Conservation (phyloP, 495 filamentous ascomycete genomes). For the Copromyces sp. region DNA sequence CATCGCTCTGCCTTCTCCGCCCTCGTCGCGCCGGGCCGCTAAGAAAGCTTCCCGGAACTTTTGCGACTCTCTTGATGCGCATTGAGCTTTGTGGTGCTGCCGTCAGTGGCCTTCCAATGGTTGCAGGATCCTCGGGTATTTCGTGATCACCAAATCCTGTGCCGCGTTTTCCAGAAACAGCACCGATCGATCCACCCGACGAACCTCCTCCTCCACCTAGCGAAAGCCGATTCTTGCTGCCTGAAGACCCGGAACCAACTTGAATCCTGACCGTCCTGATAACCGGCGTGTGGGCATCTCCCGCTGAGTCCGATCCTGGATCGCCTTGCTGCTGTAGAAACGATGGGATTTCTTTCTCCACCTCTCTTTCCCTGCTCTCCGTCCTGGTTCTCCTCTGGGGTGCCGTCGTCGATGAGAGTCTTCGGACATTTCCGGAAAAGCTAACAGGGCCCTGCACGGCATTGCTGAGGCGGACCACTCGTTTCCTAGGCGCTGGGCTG, state of each 20-base stretch:
- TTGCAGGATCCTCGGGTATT: constrained; percentile 30
- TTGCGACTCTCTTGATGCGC: constrained; percentile 62
- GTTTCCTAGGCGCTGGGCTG: constrained; percentile 32
- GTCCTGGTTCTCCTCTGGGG: constrained; percentile 12
- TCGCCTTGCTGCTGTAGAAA: constrained; percentile 1
- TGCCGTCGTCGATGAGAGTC: neutral
- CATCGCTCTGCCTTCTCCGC: constrained; percentile 63
- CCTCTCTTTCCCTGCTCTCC: constrained; percentile 24
- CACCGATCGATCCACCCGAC: constrained; percentile 30
- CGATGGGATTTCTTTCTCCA: constrained; percentile 17
- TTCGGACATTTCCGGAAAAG: neutral
- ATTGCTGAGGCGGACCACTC: constrained; percentile 51
- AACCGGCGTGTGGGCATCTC: constrained; percentile 59
- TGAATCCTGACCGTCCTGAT: constrained; percentile 56
- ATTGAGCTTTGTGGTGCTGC: constrained; percentile 54
- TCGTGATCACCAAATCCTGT: constrained; percentile 26
- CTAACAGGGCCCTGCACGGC: constrained; percentile 9
- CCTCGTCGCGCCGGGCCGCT: constrained; percentile 66
- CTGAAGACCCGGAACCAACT: constrained; percentile 28
- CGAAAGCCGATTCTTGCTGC: constrained; percentile 12
- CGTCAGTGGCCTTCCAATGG: constrained; percentile 37
- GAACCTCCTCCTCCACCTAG: constrained; percentile 6
- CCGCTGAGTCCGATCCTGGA: constrained; percentile 14
- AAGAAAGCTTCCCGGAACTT: constrained; percentile 60
- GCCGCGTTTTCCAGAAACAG: constrained; percentile 24